A percentile compares a stretch with the other conserved stretches of the same genome.
Evolutionary conservation across 352 stramenopile species (phyloP).

Genomic region (Pythium biforme): DNA sequence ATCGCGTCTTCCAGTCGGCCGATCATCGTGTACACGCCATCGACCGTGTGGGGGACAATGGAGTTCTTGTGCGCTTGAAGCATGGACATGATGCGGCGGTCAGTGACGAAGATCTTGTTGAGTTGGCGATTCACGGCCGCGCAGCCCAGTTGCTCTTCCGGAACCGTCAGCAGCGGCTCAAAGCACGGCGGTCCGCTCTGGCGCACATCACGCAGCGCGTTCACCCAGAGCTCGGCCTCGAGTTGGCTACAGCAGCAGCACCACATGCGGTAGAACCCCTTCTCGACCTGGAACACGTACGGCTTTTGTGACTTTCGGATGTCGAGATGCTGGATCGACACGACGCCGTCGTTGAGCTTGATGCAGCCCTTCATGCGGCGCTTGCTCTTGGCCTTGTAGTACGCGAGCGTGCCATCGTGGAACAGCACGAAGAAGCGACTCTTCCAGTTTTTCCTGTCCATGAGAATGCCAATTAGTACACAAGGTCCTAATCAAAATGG

Average conservation of each 20-base stretch:
- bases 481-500: no score
- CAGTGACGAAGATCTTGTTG: conserved; percentile 84
- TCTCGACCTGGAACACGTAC: conserved; percentile 84
- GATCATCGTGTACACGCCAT: conserved; percentile 59
- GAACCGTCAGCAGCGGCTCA: conserved; percentile 62
- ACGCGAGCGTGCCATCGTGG: conserved; percentile 75
- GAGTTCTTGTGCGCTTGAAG: conserved; percentile 53
- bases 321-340: conserved; percentile 80
- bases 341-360: conserved; percentile 80
- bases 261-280: conserved; percentile 80
- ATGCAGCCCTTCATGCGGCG: conserved; percentile 83
- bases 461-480: not conserved
- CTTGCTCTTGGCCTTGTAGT: conserved; percentile 77
- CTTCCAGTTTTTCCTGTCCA: conserved; percentile 86
- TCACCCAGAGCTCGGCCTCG: conserved; percentile 82
- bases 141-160: conserved; percentile 52
- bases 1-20: conserved; percentile 61
- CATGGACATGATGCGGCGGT: conserved; percentile 47
- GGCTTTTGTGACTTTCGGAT: conserved; percentile 55
- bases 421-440: conserved; percentile 85
- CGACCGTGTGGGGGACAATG: conserved; percentile 47
- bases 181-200: conserved; percentile 42
- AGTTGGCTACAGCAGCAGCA: conserved; percentile 79
- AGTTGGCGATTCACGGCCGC: conserved; percentile 57
- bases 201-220: conserved; percentile 53